These are phyloP conservation scores for Carex arenaria DNA, from an alignment of 202 grass and related monocot species.

Conservation along the genomic window DNA sequence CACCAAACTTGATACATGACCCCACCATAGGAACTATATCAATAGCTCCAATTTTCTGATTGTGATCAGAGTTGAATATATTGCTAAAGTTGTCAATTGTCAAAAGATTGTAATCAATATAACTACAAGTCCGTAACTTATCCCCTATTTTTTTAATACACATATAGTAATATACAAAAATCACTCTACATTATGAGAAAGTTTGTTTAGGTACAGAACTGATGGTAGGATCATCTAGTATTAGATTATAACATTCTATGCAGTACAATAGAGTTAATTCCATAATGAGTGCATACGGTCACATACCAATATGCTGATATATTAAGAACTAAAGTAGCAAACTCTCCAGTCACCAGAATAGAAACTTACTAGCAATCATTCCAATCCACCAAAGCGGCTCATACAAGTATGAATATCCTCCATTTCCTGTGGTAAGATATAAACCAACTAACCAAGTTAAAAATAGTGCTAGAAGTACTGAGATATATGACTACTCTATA, in stretches of 20 bases:
- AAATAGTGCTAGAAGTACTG: neutral
- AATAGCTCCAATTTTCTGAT: neutral
- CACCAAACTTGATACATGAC: neutral
- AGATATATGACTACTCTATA: neutral
- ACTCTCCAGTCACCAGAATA: neutral
- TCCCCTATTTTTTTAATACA: neutral
- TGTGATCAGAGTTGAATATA: neutral
- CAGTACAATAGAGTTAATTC: neutral
- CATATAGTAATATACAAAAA: neutral
- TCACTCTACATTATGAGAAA: neutral
- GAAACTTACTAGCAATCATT: slow-evolving; percentile 80
- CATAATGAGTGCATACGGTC: neutral
- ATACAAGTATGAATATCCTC: slow-evolving; percentile 78
- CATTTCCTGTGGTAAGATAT: slow-evolving; percentile 46
- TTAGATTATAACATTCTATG: neutral
- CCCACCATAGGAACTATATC: neutral
- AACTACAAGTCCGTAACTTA: neutral
- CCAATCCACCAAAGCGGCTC: slow-evolving; percentile 92
- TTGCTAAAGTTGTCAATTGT: neutral
- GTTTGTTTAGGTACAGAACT: neutral
- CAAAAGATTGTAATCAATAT: neutral
- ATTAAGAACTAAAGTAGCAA: slow-evolving; percentile 12
- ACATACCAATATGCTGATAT: neutral
- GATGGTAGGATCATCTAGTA: neutral
- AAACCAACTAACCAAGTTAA: slow-evolving; percentile 5